phyloP scores from a whole-genome alignment of 306 rosid genomes.

The Leucaena leucocephala region DNA sequence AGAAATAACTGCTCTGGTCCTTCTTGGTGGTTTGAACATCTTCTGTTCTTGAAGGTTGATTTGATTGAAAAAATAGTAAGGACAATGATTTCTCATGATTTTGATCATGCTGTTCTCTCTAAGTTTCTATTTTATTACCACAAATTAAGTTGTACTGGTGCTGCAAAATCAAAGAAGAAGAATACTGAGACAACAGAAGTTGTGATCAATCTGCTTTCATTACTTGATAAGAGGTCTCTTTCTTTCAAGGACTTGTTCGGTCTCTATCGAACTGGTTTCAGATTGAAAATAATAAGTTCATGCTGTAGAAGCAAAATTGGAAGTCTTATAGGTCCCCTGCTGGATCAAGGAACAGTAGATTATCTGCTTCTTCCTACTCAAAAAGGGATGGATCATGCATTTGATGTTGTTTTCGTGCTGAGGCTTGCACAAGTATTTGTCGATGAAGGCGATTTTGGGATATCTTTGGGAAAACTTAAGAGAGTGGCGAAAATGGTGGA shows the following conservation, averaged over 20 bases:
- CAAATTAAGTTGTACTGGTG: constrained; percentile 41
- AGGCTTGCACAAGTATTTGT: constrained; percentile 57
- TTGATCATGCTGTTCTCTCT: constrained; percentile 54
- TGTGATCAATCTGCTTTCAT: constrained; percentile 52
- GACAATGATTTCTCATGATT: constrained; percentile 54
- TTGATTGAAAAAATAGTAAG: constrained; percentile 53
- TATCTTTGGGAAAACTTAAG: constrained; percentile 34
- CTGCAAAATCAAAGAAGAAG: constrained; percentile 46
- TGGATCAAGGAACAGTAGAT: constrained; percentile 71
- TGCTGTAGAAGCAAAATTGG: constrained; percentile 48
- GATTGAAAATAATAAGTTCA: constrained; percentile 44
- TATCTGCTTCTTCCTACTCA: constrained; percentile 72
- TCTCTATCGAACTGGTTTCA: constrained; percentile 44
- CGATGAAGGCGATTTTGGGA: constrained; percentile 37
- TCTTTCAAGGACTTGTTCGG: constrained; percentile 70
- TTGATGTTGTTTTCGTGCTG: constrained; percentile 67
- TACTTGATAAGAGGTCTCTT: constrained; percentile 55
- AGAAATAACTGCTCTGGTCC: constrained; percentile 44
- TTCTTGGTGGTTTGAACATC: constrained; percentile 83
- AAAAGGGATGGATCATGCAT: constrained; percentile 43
- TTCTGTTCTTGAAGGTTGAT: constrained; percentile 52
- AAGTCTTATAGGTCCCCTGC: constrained; percentile 52
- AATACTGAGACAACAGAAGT: constrained; percentile 36
- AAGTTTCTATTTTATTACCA: constrained; percentile 64
- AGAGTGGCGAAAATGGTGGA: constrained; percentile 62